Conservation (phyloP, 1,284 basidiomycete species). For the Cryptococcus floricola region DNA sequence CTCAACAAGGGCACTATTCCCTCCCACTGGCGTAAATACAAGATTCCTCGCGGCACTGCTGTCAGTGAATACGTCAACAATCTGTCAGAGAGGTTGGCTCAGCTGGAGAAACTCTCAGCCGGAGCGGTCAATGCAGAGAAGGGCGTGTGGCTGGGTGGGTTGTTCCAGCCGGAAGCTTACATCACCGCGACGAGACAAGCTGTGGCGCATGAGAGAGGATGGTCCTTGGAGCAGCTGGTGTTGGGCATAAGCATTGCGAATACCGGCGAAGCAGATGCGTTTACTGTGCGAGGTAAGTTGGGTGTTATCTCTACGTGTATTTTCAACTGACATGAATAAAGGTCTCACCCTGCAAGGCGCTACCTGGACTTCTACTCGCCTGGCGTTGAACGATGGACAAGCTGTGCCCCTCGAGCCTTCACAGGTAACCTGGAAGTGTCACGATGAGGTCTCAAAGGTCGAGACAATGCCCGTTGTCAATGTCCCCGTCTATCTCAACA, state of each 20-base stretch:
- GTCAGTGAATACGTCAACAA: constrained; percentile 83
- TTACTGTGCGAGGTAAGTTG: constrained; percentile 74
- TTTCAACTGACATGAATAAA: constrained; percentile 37
- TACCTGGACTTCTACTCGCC: constrained; percentile 62
- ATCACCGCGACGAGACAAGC: constrained; percentile 90
- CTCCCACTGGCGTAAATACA: constrained; percentile 80
- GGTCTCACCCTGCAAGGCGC: constrained; percentile 84
- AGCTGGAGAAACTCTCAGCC: constrained; percentile 69
- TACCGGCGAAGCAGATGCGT: constrained; percentile 67
- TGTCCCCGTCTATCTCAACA: constrained; percentile 87
- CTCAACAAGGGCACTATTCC: constrained; percentile 89
- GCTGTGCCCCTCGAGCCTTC: constrained; percentile 69
- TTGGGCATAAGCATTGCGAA: constrained; percentile 74
- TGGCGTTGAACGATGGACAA: constrained; percentile 77
- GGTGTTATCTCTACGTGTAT: background rate
- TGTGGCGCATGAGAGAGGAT: constrained; percentile 81
- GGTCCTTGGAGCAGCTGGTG: constrained; percentile 84
- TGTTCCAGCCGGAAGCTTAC: constrained; percentile 95
- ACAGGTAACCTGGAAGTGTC: constrained; percentile 77
- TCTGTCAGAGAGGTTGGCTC: constrained; percentile 68
- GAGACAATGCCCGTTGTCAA: constrained; percentile 57
- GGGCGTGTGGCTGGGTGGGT: constrained; percentile 79
- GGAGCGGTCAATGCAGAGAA: constrained; percentile 1
- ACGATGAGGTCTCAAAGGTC: constrained; percentile 48
- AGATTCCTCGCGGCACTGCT: constrained; percentile 72